These are phyloP conservation scores for Aspergillus carbonarius DNA, from an alignment of 2,329 filamentous ascomycete species.

Conservation along the genomic window DNA sequence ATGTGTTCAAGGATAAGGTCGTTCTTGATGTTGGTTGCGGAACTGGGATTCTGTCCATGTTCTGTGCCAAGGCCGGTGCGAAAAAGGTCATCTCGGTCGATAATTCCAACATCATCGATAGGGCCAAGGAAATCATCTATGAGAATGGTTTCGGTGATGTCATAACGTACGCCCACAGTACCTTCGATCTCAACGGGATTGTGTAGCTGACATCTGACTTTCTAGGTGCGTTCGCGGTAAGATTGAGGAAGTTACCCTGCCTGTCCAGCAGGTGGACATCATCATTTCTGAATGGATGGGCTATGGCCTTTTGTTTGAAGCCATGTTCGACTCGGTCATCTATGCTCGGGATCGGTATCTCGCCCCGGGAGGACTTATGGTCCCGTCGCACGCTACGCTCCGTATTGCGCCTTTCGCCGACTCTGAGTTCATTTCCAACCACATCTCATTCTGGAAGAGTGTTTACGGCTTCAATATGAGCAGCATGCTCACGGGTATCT, in stretches of 20 bases:
- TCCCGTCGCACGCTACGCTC: constrained; percentile 81
- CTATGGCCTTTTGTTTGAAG: constrained; percentile 88
- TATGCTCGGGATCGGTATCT: constrained; percentile 87
- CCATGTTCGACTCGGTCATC: constrained; percentile 91
- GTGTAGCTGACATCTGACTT: constrained; percentile 9
- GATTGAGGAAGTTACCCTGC: constrained; percentile 80
- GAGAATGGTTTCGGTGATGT: constrained; percentile 71
- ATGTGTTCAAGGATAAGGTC: constrained; percentile 79
- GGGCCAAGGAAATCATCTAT: constrained; percentile 80
- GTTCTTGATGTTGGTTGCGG: constrained; percentile 89
- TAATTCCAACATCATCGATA: constrained; percentile 85
- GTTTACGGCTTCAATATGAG: constrained; percentile 96
- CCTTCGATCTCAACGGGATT: neutral
- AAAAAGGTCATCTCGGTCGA: constrained; percentile 86
- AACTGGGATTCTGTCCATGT: constrained; percentile 87
- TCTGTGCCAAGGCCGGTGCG: constrained; percentile 87
- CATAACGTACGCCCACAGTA: constrained; percentile 57
- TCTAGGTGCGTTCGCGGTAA: constrained; percentile 70
- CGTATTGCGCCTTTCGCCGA: constrained; percentile 80
- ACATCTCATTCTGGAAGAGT: constrained; percentile 82
- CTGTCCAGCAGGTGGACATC: constrained; percentile 80
- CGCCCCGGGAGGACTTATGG: constrained; percentile 74
- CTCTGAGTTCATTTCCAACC: constrained; percentile 72
- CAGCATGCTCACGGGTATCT: constrained; percentile 79
- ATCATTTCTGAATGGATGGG: constrained; percentile 99